phyloP scores from a whole-genome alignment of 78 protist species.

The Dictyostelium firmibasis region DNA sequence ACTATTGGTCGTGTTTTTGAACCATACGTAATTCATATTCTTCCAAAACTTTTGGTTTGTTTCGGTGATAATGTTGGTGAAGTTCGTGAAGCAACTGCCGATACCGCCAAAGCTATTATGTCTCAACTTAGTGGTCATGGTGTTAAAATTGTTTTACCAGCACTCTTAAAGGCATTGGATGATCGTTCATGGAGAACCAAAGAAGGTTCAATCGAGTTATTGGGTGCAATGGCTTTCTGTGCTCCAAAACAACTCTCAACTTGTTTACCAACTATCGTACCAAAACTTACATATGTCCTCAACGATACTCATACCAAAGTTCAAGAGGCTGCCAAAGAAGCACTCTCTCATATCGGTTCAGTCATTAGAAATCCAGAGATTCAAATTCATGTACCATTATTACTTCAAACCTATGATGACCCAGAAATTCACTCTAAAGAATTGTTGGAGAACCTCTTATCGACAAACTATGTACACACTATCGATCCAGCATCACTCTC shows the following conservation, averaged over 20 bases:
- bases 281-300: constrained; percentile 83
- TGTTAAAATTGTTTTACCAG: constrained; percentile 93
- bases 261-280: constrained; percentile 95
- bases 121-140: constrained; percentile 89
- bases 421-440: constrained; percentile 82
- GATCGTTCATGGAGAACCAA: constrained; percentile 94
- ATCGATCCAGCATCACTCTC: constrained; percentile 98
- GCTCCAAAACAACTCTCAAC: constrained; percentile 94
- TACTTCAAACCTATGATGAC: constrained; percentile 89
- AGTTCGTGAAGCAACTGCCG: constrained; percentile 85
- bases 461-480: constrained; percentile 90
- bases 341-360: constrained; percentile 92
- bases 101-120: constrained; percentile 88
- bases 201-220: constrained; percentile 82
- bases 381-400: constrained; percentile 77
- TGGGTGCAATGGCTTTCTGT: constrained; percentile 97
- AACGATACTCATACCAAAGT: constrained; percentile 93
- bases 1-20: constrained; percentile 93
- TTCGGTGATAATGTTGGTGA: constrained; percentile 87
- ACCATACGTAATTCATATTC: constrained; percentile 91
- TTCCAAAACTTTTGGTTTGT: constrained; percentile 88
- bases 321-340: constrained; percentile 89
- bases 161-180: constrained; percentile 86
- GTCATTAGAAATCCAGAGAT: constrained; percentile 97
- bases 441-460: constrained; percentile 87